Base-by-base conservation (phyloP, 768 basidiomycete genomes). In the Leucocoprinus sp. region DNA sequence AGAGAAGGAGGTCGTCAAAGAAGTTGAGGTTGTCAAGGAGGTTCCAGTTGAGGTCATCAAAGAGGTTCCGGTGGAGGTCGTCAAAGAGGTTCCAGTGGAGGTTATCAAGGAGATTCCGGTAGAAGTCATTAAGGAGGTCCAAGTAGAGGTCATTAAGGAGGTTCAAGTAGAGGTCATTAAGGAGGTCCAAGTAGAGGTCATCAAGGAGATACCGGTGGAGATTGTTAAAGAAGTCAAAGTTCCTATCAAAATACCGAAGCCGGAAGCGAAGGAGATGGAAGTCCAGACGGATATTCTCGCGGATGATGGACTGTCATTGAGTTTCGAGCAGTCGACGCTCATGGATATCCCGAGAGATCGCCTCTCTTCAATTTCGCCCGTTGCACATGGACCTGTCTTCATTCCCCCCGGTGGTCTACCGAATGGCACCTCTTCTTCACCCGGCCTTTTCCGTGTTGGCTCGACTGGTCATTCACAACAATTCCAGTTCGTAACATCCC, bases 191-290 rank as follows among this genome's bases (percentile, higher is more conserved):
- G 49, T 52, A 1, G 52, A 60, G 37, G 58, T 61, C 5, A n/a
- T 42, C 1, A 37, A 12, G 15, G 50, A 48, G 35, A 24, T 44
- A 5, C 42, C 43, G 3, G 45, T 50, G 1, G 51, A 58, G 34
- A 59, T 61, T 4, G 29, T 27, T 2, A 26, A 26, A 11, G 55
- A 62, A 38, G 57, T 55, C 17, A 63, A 49, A 0, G 48, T 44
- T 1, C 43, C 34, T 52, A 48, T 60, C 33, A 48, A 45, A 33
- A 53, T 61, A 15, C 77, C 76, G 8, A 84, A 79, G 58, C 76
- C 79, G 0, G 80, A 86, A 53, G 63, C 76, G 24, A 80, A 69
- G 57, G 88, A 92, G 54, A 84, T 79, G 49, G 84, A 80, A 2
- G 78, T 82, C 26, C 88, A 92, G 65, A 91, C 88, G 1, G 89